Base-by-base conservation (phyloP, 495 filamentous ascomycete species). In the Hyphodiscus hymeniophilus region DNA sequence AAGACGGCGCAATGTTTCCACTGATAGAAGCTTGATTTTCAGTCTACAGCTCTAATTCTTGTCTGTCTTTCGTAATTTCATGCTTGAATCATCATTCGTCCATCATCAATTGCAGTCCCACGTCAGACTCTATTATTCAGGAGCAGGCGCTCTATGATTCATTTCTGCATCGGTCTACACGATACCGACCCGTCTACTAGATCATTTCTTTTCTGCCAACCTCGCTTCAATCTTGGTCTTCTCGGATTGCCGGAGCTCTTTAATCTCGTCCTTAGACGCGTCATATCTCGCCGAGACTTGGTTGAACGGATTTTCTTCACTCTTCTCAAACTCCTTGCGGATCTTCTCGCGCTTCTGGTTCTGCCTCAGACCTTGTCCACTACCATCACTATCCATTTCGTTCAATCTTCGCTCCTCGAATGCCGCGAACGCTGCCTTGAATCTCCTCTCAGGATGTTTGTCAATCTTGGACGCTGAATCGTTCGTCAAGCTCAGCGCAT, bases 251-350 rank as follows among this genome's bases (percentile, higher is more conserved):
- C 68, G 73, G 28, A 88, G 61, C 47, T 74, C 71, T 48, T 72
- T 72, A 32, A 95, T 63, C 66, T 97, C 92, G 8, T 90, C 86
- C 68, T 77, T 84, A 21, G 76, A 77, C 31, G 83, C 79, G 65
- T 98, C 82, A 63, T 87, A 85, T 16, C 66, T 63, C 7, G 80
- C 84, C 48, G 73, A 72, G 12, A 76, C 78, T 58, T 94, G 87
- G 64, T 92, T 94, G 63, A 94, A 90, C 32, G 92, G 92, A 61
- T 97, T 97, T 62, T 97, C 92, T 3, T 82, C 79, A 60, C 81
- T 83, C 69, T 87, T 91, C 63, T 89, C 79, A 62, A 95, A 98
- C 68, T 97, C 94, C 71, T 91, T 90, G 52, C 71, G 61, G 40
- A 92, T 82, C 48, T 79, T 66, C 53, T 92, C 85, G 38, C 84